Conservation (phyloP, 768 basidiomycete genomes). For the Mycena metata region DNA sequence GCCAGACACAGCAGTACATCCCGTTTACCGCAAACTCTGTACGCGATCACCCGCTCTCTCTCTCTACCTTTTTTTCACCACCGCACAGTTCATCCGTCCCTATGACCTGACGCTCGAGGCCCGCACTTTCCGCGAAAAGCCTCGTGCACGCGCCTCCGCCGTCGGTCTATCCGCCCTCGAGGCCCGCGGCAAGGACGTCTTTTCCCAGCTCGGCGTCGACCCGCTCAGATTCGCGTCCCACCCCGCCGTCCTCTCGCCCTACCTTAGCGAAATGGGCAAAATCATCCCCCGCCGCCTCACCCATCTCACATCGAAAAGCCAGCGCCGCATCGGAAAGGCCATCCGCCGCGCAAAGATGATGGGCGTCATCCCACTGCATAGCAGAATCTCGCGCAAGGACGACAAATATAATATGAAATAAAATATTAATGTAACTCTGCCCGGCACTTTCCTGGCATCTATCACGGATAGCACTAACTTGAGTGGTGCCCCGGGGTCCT, state of each 20-base stretch:
- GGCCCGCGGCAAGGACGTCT: conserved; percentile 73
- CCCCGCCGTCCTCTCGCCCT: conserved; percentile 66
- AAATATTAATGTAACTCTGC: conserved; percentile 3
- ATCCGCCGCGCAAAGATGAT: conserved; percentile 92
- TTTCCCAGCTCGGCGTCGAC: conserved; percentile 79
- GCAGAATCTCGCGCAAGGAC: conserved; percentile 44
- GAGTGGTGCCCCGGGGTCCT: conserved; percentile 25
- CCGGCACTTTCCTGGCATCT: conserved; percentile 5
- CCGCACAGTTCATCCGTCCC: conserved; percentile 61
- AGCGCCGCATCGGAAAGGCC: conserved; percentile 85
- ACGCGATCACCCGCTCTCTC: conserved; percentile 1
- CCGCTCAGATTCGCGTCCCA: conserved; percentile 80
- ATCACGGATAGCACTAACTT: background rate
- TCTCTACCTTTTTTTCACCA: background rate
- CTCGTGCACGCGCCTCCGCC: conserved; percentile 48
- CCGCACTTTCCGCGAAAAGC: conserved; percentile 45
- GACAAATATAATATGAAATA: too few relatives aligned
- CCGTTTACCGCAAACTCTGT: conserved; percentile 42
- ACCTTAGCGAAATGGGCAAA: conserved; percentile 84
- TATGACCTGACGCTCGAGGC: conserved; percentile 57
- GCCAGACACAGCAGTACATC: conserved; percentile 29
- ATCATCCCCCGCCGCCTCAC: conserved; percentile 80
- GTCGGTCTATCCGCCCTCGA: conserved; percentile 70
- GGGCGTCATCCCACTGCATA: conserved; percentile 81
- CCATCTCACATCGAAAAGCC: conserved; percentile 80